These are phyloP conservation scores for Ogataea pini DNA, from an alignment of 805 yeast genomes.

Conservation along the genomic window DNA sequence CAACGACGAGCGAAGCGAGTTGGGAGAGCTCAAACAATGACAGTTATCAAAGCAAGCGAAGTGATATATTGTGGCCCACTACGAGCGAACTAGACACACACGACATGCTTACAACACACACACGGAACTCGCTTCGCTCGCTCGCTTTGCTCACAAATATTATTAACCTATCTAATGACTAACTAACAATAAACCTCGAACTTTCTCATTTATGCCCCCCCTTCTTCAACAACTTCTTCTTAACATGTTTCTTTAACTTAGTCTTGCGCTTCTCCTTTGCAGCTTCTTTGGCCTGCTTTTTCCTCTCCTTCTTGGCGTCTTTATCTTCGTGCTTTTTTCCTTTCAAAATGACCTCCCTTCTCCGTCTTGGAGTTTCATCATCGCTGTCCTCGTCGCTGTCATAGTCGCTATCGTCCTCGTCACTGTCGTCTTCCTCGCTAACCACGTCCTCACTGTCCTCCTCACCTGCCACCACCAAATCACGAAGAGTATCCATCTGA, in stretches of 20 bases:
- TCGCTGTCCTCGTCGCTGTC: constrained; percentile 16
- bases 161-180: too few relatives aligned
- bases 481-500: constrained; percentile 73
- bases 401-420: constrained; percentile 28
- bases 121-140: background rate
- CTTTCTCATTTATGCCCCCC: constrained; percentile 27
- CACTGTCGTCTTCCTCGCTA: constrained; percentile 23
- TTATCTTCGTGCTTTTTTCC: constrained; percentile 83
- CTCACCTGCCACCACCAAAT: constrained; percentile 45
- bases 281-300: constrained; percentile 73
- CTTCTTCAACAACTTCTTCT: constrained; percentile 71
- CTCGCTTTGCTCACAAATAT: too few relatives aligned
- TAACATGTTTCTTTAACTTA: constrained; percentile 80
- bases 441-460: constrained; percentile 24
- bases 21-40: too few relatives aligned
- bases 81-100: background rate
- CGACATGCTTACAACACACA: background rate
- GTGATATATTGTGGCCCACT: too few relatives aligned
- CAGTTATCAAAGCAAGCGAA: too few relatives aligned
- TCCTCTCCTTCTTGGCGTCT: constrained; percentile 72
- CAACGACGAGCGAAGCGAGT: background rate
- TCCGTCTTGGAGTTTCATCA: constrained; percentile 4
- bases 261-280: constrained; percentile 77
- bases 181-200: too few relatives aligned
- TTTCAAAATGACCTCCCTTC: constrained; percentile 37